Percentiles rank a stretch among this genome's conserved stretches.
These are phyloP conservation scores for Rhododendron henanense DNA, from an alignment of 148 eudicot genomes.

Conservation along the genomic window DNA sequence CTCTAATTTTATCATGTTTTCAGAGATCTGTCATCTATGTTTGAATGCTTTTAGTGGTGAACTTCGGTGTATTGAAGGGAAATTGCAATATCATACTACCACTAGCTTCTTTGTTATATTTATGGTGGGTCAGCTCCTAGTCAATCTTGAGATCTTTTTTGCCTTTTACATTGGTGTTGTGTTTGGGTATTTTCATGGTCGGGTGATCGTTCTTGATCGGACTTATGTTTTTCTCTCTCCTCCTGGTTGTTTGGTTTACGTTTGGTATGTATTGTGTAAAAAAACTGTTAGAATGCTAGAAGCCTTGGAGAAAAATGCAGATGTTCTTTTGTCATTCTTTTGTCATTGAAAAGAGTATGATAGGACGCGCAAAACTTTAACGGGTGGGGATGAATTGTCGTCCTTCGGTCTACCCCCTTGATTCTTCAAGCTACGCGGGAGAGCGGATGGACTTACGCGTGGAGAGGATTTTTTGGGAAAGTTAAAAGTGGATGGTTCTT, in stretches of 20 bases:
- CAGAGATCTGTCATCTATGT: too few species aligned
- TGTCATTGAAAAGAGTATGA: not conserved
- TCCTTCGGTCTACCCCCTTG: too few species aligned
- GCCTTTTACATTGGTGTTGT: constrained; percentile 57
- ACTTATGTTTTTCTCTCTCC: constrained; percentile 38
- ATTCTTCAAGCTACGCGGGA: too few species aligned
- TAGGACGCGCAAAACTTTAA: not conserved
- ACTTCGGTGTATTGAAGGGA: too few species aligned
- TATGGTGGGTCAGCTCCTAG: constrained; percentile 45
- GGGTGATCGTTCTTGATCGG: constrained; percentile 85
- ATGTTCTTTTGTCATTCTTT: not conserved
- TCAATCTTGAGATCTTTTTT: constrained; percentile 61
- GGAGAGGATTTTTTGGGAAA: not conserved
- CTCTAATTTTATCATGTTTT: too few species aligned
- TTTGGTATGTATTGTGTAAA: constrained; percentile 49
- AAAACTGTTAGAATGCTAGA: constrained; percentile 40
- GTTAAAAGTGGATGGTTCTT: not conserved
- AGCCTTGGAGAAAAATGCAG: not conserved
- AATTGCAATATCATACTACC: too few species aligned
- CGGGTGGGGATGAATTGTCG: not conserved
- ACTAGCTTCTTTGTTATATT: too few species aligned
- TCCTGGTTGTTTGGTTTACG: constrained; percentile 57
- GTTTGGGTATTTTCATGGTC: constrained; percentile 67
- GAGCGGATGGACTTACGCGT: too few species aligned
- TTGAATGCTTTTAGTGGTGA: too few species aligned